A percentile compares a stretch with the other conserved stretches of the same genome.
Conservation (phyloP, 805 yeast species). For the Spathaspora arborariae region DNA sequence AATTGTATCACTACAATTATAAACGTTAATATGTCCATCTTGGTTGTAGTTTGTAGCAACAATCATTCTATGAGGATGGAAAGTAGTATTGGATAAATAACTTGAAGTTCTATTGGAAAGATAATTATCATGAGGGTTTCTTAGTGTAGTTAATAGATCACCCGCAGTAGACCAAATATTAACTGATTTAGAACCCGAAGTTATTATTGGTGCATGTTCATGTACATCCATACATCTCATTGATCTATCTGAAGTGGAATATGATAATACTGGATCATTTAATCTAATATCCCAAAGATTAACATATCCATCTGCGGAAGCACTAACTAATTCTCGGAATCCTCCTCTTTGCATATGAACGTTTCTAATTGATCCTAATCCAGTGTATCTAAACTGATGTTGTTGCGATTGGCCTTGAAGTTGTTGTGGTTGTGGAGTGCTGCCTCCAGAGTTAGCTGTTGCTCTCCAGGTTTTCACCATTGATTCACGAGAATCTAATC, state of each 20-base stretch:
- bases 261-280: constrained; percentile 65
- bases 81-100: constrained; percentile 62
- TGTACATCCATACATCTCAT: constrained; percentile 75
- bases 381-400: background rate
- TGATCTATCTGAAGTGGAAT: constrained; percentile 52
- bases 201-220: constrained; percentile 94
- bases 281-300: constrained; percentile 88
- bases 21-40: constrained; percentile 66
- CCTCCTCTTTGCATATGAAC: constrained; percentile 98
- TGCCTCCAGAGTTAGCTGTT: constrained; percentile 9
- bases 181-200: constrained; percentile 78
- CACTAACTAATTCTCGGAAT: constrained; percentile 81
- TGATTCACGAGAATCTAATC: constrained; percentile 79
- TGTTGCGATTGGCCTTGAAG: background rate
- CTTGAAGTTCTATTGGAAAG: constrained; percentile 43
- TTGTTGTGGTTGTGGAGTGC: background rate
- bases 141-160: constrained; percentile 59
- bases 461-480: constrained; percentile 79
- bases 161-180: constrained; percentile 87
- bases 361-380: constrained; percentile 56
- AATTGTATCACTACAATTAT: constrained; percentile 37
- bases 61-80: constrained; percentile 96
- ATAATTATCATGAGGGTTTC: constrained; percentile 43
- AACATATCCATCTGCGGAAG: constrained; percentile 75
- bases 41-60: constrained; percentile 81